Evolutionary conservation across 208 protist species (phyloP).

Genomic region (Trypanosoma rangeli): DNA sequence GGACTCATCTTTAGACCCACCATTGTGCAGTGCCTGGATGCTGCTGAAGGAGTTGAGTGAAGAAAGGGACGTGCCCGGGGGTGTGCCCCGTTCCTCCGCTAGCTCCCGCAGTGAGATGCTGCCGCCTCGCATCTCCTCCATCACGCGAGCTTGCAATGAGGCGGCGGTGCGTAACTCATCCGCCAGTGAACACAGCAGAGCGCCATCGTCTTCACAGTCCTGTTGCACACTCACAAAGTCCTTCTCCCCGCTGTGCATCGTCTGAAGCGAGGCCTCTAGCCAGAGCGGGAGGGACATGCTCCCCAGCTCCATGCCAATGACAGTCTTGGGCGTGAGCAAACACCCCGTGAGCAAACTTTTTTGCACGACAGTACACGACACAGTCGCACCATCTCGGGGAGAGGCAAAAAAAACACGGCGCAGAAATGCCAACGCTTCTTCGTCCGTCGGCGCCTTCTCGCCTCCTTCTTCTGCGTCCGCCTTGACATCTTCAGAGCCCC

Average conservation of each 20-base stretch:
- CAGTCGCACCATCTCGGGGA: conserved; percentile 23
- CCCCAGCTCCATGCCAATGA: conserved; percentile 8
- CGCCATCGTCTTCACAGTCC: conserved; percentile 13
- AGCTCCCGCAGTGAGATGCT: background rate
- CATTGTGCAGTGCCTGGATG: background rate
- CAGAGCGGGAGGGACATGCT: conserved; percentile 14
- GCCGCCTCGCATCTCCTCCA: background rate
- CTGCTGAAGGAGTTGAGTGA: background rate
- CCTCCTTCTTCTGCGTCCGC: background rate
- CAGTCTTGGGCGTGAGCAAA: background rate
- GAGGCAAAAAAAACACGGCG: conserved; percentile 5
- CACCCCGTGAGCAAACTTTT: conserved; percentile 2
- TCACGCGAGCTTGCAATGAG: background rate
- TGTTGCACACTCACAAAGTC: conserved; percentile 3
- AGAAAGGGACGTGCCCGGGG: too few species aligned
- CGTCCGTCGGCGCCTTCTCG: background rate
- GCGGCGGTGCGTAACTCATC: background rate
- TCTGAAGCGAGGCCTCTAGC: conserved; percentile 22
- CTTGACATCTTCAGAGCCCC: background rate
- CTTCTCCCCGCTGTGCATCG: conserved; percentile 15
- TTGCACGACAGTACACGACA: conserved; percentile 12
- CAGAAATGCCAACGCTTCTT: conserved; percentile 19
- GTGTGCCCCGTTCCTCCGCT: too few species aligned
- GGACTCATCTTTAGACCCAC: background rate
- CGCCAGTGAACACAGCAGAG: conserved; percentile 4